Conservation (phyloP, 2,329 filamentous ascomycete species). For the Colletotrichum gloeosporioides region DNA sequence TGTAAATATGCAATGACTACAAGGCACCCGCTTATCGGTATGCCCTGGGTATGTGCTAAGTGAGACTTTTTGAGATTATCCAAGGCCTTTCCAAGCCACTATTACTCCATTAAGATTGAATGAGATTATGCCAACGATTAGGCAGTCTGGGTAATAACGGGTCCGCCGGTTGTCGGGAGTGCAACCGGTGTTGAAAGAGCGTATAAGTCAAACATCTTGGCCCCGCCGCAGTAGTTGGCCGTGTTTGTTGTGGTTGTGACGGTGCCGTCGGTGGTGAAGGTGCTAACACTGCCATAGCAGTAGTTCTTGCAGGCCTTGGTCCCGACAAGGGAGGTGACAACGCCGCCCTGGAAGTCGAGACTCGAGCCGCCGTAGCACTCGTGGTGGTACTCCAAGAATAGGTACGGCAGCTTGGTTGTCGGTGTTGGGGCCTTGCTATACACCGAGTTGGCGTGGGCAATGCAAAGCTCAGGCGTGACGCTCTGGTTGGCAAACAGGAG, state of each 20-base stretch:
- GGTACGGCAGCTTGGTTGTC: slow-evolving; percentile 29
- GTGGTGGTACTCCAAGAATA: slow-evolving; percentile 37
- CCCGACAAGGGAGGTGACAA: slow-evolving; percentile 30
- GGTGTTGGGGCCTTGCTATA: slow-evolving; percentile 29
- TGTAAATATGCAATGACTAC: neutral
- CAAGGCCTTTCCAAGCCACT: neutral
- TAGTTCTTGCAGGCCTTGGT: slow-evolving; percentile 33
- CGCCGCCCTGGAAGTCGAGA: slow-evolving; percentile 26
- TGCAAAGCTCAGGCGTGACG: slow-evolving; percentile 38
- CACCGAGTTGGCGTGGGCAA: slow-evolving; percentile 32
- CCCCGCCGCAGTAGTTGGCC: slow-evolving; percentile 34
- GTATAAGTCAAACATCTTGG: slow-evolving; percentile 39
- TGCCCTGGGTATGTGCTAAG: slow-evolving; percentile 5
- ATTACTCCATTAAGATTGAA: neutral
- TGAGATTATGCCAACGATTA: neutral
- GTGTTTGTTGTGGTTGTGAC: slow-evolving; percentile 28
- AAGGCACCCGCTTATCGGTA: neutral
- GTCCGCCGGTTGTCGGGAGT: slow-evolving; percentile 28
- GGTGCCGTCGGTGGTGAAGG: slow-evolving; percentile 23
- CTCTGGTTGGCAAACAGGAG: slow-evolving; percentile 34
- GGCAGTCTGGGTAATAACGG: slow-evolving; percentile 14
- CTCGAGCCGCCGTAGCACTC: slow-evolving; percentile 35
- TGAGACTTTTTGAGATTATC: neutral
- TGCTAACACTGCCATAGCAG: slow-evolving; percentile 28
- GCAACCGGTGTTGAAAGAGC: slow-evolving; percentile 21